Percentiles rank a stretch among this genome's conserved stretches.
Evolutionary conservation across 116 monocot genomes (phyloP).

Genomic region (Posidonia oceanica): DNA sequence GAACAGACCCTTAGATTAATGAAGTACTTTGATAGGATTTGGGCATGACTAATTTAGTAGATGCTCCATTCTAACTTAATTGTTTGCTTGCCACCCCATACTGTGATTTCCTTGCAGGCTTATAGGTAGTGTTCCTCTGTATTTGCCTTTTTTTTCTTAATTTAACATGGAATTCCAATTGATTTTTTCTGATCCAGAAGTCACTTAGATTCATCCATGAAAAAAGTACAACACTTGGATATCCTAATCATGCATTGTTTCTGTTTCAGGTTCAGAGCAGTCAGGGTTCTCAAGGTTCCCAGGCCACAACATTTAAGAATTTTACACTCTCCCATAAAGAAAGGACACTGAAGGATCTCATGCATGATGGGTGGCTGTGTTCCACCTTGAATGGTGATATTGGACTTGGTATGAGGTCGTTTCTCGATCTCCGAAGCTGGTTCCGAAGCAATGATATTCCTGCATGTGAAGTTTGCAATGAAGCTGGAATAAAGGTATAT

Average conservation of each 20-base stretch:
- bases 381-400: slow-evolving; percentile 44
- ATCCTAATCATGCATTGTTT: background rate
- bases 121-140: too few species aligned
- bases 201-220: too few species aligned
- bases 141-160: too few species aligned
- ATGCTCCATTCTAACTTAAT: too few species aligned
- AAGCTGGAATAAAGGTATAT: slow-evolving; percentile 68
- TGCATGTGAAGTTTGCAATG: slow-evolving; percentile 86
- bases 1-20: too few species aligned
- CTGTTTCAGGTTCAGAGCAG: slow-evolving; percentile 23
- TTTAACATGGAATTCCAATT: too few species aligned
- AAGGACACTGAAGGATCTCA: slow-evolving; percentile 70
- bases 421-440: slow-evolving; percentile 96
- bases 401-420: slow-evolving; percentile 85
- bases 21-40: too few species aligned
- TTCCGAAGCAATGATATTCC: slow-evolving; percentile 68
- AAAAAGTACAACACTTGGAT: too few species aligned
- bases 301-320: slow-evolving; percentile 49
- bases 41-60: too few species aligned
- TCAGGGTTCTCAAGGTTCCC: slow-evolving; percentile 36
- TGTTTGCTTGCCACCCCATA: too few species aligned
- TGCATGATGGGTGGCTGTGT: slow-evolving; percentile 68
- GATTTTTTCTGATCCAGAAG: too few species aligned
- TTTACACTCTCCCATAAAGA: slow-evolving; percentile 81
- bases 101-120: too few species aligned